Percentiles rank a stretch among this genome's conserved stretches.
These are phyloP conservation scores for Phoenix roebelenii DNA, from an alignment of 176 grass and related monocot species.

Conservation along the genomic window DNA sequence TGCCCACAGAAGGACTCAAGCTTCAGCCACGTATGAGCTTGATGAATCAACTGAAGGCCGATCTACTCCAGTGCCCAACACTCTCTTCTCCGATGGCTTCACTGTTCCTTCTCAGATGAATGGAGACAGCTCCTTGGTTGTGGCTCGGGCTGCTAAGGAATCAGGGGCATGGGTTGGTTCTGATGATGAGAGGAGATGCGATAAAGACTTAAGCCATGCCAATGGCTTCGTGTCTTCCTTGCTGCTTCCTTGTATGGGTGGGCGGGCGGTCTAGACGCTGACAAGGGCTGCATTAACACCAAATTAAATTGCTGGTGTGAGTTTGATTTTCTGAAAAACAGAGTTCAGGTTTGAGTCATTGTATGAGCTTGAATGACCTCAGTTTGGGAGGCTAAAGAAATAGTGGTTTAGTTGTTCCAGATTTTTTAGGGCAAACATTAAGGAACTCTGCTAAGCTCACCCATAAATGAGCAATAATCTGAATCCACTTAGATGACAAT, in stretches of 20 bases:
- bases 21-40: not conserved
- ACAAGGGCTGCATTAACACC: not conserved
- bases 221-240: not conserved
- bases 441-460: no score
- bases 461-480: no score
- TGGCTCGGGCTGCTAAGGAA: not conserved
- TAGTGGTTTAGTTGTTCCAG: no score
- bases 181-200: not conserved
- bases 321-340: no score
- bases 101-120: not conserved
- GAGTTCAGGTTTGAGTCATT: no score
- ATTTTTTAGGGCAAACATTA: no score
- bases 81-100: slow-evolving; percentile 7
- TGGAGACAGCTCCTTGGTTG: not conserved
- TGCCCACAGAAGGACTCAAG: not conserved
- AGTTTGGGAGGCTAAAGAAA: no score
- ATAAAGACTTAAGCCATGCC: not conserved
- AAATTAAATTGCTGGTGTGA: no score
- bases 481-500: no score
- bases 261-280: slow-evolving; percentile 1
- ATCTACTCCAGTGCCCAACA: not conserved
- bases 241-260: slow-evolving; percentile 10
- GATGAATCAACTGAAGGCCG: not conserved
- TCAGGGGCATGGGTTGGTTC: no score
- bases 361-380: no score